Conservation (phyloP, 2,329 filamentous ascomycete species). For the Fusarium irregulare region DNA sequence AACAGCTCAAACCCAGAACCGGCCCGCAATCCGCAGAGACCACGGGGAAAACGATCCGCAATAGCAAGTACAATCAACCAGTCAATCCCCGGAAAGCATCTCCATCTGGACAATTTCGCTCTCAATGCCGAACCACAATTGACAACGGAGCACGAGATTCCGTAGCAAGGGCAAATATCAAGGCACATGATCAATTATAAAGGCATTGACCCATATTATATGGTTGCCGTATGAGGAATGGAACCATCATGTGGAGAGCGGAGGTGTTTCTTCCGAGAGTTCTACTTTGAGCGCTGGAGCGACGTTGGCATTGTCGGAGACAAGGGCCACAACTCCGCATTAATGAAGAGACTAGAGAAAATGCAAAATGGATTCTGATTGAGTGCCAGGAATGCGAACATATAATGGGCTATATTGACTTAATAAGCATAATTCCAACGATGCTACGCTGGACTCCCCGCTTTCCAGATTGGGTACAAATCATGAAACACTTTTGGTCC, state of each 20-base stretch:
- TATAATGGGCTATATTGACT: not conserved
- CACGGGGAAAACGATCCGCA: not conserved
- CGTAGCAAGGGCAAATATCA: not conserved
- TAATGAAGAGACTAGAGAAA: not conserved
- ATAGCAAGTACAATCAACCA: not conserved
- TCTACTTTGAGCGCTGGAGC: constrained; percentile 9
- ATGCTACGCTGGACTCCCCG: not conserved
- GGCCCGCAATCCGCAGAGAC: constrained; percentile 6
- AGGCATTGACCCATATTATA: not conserved
- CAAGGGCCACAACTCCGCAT: constrained; percentile 23
- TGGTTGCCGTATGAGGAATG: not conserved
- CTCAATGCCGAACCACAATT: constrained; percentile 6
- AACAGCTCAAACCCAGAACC: not conserved
- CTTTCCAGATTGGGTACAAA: not conserved
- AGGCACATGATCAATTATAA: constrained; percentile 17
- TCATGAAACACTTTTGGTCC: not conserved
- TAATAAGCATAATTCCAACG: not conserved
- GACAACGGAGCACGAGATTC: constrained; percentile 19
- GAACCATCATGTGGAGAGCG: constrained; percentile 21
- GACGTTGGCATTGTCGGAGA: constrained; percentile 7
- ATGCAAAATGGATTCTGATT: no score
- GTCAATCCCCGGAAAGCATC: not conserved
- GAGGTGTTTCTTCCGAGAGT: constrained; percentile 24
- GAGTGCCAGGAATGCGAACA: no score
- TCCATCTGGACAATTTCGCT: constrained; percentile 7